These are phyloP conservation scores for Penicillium steckii DNA, from an alignment of 495 filamentous ascomycete species.

Conservation along the genomic window DNA sequence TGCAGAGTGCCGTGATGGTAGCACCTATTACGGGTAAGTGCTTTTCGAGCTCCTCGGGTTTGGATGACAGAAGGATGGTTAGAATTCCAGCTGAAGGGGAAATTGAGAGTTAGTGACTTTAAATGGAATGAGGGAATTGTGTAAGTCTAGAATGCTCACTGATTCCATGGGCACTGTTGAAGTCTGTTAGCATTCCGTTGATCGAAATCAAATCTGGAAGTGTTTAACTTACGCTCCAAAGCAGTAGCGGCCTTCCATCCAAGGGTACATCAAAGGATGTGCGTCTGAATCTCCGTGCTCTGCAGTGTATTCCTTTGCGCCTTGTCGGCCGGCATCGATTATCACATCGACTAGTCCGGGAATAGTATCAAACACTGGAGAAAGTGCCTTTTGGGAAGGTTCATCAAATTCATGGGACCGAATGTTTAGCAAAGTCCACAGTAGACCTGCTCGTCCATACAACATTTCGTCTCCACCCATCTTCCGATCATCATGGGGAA, in stretches of 20 bases:
- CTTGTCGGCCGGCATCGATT: constrained; percentile 34
- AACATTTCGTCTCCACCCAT: constrained; percentile 45
- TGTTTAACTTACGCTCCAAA: constrained; percentile 38
- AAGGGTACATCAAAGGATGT: constrained; percentile 47
- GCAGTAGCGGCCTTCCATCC: constrained; percentile 40
- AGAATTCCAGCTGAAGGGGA: constrained; percentile 38
- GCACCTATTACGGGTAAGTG: constrained; percentile 36
- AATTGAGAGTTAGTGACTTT: not conserved
- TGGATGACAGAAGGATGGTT: constrained; percentile 39
- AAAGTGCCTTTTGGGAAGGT: constrained; percentile 13
- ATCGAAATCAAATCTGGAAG: not conserved
- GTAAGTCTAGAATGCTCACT: constrained; percentile 21
- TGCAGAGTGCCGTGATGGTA: constrained; percentile 40
- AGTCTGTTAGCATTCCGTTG: constrained; percentile 1
- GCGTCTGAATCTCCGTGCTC: constrained; percentile 32
- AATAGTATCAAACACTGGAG: constrained; percentile 24
- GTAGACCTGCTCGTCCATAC: constrained; percentile 42
- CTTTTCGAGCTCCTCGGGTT: constrained; percentile 23
- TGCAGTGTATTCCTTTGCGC: constrained; percentile 27
- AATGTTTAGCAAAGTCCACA: constrained; percentile 42
- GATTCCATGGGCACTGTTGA: constrained; percentile 30
- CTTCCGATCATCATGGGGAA: constrained; percentile 26
- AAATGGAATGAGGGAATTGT: not conserved
- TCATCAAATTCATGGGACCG: constrained; percentile 22
- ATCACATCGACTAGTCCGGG: constrained; percentile 33